Conservation (phyloP, 179 eudicot species). For the Silene coronaria region DNA sequence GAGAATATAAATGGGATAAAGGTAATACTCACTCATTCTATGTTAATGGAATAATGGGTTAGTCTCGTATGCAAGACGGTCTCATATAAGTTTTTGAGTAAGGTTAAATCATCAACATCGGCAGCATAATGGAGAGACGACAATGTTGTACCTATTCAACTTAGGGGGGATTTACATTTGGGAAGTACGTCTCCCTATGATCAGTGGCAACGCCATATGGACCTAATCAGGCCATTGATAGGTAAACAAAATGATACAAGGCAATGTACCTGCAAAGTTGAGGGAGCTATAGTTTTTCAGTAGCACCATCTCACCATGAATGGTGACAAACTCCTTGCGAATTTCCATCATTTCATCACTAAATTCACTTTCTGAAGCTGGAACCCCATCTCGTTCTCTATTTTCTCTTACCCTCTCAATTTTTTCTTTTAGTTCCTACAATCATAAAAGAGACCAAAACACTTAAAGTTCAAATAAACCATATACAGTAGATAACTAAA, state of each 20-base stretch:
- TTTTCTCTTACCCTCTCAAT: constrained; percentile 55
- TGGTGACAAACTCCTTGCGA: constrained; percentile 76
- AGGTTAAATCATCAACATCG: not conserved
- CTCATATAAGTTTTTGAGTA: not conserved
- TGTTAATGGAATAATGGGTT: not conserved
- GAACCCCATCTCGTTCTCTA: constrained; percentile 42
- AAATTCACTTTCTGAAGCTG: constrained; percentile 59
- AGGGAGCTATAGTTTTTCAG: constrained; percentile 93
- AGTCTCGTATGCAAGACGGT: not conserved
- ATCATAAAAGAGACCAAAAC: constrained; percentile 2
- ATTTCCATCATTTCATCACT: constrained; percentile 84
- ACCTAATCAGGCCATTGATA: constrained; percentile 14
- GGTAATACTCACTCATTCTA: not conserved
- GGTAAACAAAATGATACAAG: constrained; percentile 14
- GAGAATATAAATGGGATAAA: not conserved
- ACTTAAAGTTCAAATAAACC: not conserved
- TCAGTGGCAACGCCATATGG: constrained; percentile 21
- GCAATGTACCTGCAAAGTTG: constrained; percentile 79
- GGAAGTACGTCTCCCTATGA: constrained; percentile 26
- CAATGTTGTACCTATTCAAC: constrained; percentile 14
- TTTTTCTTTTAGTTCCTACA: constrained; percentile 79
- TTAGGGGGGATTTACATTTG: constrained; percentile 17
- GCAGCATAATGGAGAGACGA: constrained; percentile 6
- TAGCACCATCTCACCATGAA: constrained; percentile 97
- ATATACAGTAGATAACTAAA: too few relatives aligned